phyloP scores from a whole-genome alignment of 129 eudicot genomes.

The sunflower (Helianthus annuus) region DNA sequence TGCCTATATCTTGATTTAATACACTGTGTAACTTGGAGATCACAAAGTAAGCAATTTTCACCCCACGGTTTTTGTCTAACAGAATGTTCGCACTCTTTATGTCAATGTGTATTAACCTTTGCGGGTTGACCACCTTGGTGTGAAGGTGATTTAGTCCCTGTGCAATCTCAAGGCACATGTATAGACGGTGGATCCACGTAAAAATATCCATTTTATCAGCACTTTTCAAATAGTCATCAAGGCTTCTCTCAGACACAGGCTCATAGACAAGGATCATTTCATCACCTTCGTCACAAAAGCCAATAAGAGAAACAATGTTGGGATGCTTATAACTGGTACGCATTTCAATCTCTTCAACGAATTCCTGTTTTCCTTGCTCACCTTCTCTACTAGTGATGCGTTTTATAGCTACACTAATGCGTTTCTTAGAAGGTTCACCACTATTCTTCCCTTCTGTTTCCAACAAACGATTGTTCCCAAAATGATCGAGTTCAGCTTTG shows the following conservation, averaged over 20 bases:
- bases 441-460: not conserved
- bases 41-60: not conserved
- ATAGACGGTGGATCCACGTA: not conserved
- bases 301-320: not conserved
- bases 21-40: not conserved
- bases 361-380: not conserved
- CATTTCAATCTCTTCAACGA: not conserved
- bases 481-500: not conserved
- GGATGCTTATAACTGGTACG: not conserved
- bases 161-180: not conserved
- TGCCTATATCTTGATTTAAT: not conserved
- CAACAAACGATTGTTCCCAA: not conserved
- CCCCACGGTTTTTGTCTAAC: not conserved
- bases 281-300: not conserved
- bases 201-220: not conserved
- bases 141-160: conserved; percentile 3
- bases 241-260: not conserved
- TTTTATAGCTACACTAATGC: not conserved
- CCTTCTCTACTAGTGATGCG: not conserved
- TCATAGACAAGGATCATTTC: not conserved
- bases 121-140: not conserved
- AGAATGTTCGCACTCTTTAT: not conserved
- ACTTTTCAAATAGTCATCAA: not conserved
- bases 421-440: not conserved
- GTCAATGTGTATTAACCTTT: not conserved